Evolutionary conservation across 2,329 filamentous ascomycete species (phyloP).

Genomic region (Epicoccum sorghinum): DNA sequence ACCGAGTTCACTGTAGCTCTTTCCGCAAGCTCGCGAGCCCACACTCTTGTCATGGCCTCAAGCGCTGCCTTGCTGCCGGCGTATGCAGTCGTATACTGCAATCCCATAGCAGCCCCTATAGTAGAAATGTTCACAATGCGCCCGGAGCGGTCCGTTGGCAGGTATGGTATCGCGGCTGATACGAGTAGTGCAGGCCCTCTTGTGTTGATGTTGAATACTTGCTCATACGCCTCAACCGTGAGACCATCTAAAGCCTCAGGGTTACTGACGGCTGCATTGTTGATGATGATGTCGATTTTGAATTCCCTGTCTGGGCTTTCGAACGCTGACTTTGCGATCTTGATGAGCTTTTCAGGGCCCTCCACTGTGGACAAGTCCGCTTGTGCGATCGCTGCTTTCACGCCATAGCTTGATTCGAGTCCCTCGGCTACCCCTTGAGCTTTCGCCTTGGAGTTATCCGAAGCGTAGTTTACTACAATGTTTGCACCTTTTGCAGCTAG

Average conservation of each 20-base stretch:
- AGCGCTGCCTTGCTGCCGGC: constrained; percentile 1
- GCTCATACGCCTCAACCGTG: neutral
- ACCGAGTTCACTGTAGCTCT: neutral
- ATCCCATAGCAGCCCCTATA: neutral
- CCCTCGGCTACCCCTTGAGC: neutral
- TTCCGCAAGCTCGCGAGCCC: neutral
- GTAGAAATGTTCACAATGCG: neutral
- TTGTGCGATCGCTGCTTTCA: too few species aligned
- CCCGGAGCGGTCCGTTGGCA: neutral
- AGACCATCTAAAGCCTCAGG: too few species aligned
- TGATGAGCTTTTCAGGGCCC: too few species aligned
- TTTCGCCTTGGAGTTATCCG: neutral
- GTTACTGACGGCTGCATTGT: too few species aligned
- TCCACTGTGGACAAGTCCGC: too few species aligned
- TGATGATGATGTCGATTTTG: too few species aligned
- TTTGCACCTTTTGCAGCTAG: neutral
- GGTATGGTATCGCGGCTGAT: neutral
- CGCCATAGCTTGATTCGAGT: too few species aligned
- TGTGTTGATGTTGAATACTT: neutral
- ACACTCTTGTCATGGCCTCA: neutral
- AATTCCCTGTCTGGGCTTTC: too few species aligned
- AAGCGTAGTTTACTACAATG: neutral
- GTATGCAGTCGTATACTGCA: neutral
- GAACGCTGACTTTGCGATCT: too few species aligned
- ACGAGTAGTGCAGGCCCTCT: neutral